These are phyloP conservation scores for Diplodia corticola DNA, from an alignment of 2,329 filamentous ascomycete genomes.

Conservation along the genomic window DNA sequence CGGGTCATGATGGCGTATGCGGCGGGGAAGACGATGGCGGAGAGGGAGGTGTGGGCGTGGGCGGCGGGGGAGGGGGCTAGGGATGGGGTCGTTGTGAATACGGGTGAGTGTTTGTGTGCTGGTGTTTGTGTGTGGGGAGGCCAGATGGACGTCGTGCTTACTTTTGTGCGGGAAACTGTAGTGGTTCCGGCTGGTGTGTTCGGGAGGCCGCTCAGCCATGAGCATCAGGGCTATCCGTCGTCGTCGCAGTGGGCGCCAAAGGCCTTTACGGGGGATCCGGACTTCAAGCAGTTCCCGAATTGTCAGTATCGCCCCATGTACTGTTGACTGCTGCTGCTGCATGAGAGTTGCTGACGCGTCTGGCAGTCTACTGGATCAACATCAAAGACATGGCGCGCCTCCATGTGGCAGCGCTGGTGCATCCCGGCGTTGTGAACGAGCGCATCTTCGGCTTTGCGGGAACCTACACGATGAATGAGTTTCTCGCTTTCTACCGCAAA, in stretches of 20 bases:
- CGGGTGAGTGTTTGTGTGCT: not conserved
- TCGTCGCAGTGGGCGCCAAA: not conserved
- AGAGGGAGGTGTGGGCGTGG: not conserved
- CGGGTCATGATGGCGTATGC: constrained; percentile 41
- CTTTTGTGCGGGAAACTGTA: too few species aligned
- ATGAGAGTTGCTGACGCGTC: not conserved
- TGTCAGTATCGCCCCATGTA: not conserved
- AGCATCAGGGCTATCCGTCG: not conserved
- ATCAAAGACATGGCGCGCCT: not conserved
- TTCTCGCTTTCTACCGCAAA: constrained; percentile 24
- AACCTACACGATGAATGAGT: constrained; percentile 20
- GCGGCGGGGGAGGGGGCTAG: constrained; percentile 35
- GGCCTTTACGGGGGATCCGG: not conserved
- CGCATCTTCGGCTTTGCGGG: constrained; percentile 24
- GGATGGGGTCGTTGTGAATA: constrained; percentile 36
- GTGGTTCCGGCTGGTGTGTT: not conserved
- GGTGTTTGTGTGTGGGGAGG: not conserved
- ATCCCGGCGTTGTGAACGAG: constrained; percentile 21
- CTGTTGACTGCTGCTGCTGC: not conserved
- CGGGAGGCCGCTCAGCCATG: not conserved
- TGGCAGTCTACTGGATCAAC: not conserved
- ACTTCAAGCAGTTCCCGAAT: not conserved
- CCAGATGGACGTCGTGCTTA: constrained; percentile 50
- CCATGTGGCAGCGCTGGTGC: constrained; percentile 10
- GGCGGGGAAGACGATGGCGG: constrained; percentile 43